Base-by-base conservation (phyloP, 2,329 filamentous ascomycete species). In the Claviceps capensis region DNA sequence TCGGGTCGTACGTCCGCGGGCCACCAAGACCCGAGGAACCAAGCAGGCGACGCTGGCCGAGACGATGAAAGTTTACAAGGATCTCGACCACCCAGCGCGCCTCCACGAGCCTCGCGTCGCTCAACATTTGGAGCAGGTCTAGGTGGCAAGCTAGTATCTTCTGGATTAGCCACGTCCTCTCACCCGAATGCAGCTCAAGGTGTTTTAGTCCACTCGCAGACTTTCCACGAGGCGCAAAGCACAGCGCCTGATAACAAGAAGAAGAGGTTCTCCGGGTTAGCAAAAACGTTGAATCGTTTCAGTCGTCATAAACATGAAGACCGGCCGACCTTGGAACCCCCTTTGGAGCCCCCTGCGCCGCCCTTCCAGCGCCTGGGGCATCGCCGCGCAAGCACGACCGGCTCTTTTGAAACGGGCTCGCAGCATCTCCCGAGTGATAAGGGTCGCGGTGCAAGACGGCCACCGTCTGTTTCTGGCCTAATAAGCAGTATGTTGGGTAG, bases 261-360 rank as follows among this genome's bases (percentile, higher is more conserved):
- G 62, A 75, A 73, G 55, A 65, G 74, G 11, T 72, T 77, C 53
- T 75, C 74, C 0, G 68, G 63, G 17, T 58, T 68, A 13, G 51
- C 60, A 23, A 61, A 62, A 30, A 58, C 58, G 13, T 57, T 72
- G 23, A 46, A 43, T n/a, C 36, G 38, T 13, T 14, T 52, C 13
- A 26, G 38, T n/a, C 49, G 36, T 9, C 44, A 38, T 17, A 54
- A 44, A 19, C 42, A 47, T 2, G 40, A 43, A 14, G 42, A 45
- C 26, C 19, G 51, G n/a, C 5, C 14, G 41, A 8, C 13, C 42
- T 13, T 14, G 56, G 41, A 50, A 53, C 11, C 58, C 49, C n/a
- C 54, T 56, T 8, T 57, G 41, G 52, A 53, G 11, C 58, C 50
- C n/a, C 55, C 56, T 7, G 49, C 50, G 5, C 45, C 52, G 22